Evolutionary conservation across 768 basidiomycete genomes (phyloP).

Genomic region (Pilatotrama ljubarskyi): DNA sequence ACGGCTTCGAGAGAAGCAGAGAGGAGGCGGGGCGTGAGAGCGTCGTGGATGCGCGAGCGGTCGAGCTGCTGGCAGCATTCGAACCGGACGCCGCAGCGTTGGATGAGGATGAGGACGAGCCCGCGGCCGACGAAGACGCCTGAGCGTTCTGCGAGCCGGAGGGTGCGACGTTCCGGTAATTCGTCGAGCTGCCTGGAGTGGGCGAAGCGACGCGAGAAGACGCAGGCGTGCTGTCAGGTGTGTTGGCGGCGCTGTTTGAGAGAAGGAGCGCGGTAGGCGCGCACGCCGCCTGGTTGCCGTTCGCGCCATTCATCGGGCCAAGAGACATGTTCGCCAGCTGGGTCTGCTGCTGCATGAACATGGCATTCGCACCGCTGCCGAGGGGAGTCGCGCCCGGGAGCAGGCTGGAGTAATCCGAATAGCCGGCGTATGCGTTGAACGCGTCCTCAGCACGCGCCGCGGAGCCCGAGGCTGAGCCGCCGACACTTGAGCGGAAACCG

Average conservation of each 20-base stretch:
- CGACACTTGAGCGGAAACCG: slow-evolving; percentile 32
- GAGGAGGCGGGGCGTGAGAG: slow-evolving; percentile 55
- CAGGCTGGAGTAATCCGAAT: slow-evolving; percentile 60
- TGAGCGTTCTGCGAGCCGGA: slow-evolving; percentile 23
- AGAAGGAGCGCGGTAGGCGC: slow-evolving; percentile 70
- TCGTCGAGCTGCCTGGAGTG: slow-evolving; percentile 25
- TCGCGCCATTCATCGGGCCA: slow-evolving; percentile 24
- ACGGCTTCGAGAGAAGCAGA: slow-evolving; percentile 78
- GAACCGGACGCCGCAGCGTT: slow-evolving; percentile 26
- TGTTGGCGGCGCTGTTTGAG: slow-evolving; percentile 43
- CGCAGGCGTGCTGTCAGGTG: slow-evolving; percentile 49
- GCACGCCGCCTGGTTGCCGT: slow-evolving; percentile 41
- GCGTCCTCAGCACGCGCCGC: slow-evolving; percentile 46
- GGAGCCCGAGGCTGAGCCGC: slow-evolving; percentile 30
- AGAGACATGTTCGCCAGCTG: slow-evolving; percentile 46
- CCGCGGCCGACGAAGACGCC: slow-evolving; percentile 27
- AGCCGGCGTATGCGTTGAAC: slow-evolving; percentile 71
- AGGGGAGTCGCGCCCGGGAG: slow-evolving; percentile 48
- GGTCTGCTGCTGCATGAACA: slow-evolving; percentile 33
- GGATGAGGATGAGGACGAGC: slow-evolving; percentile 26
- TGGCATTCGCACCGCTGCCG: slow-evolving; percentile 12
- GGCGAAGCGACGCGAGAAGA: slow-evolving; percentile 45
- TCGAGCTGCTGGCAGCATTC: slow-evolving; percentile 23
- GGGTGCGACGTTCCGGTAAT: slow-evolving; percentile 24
- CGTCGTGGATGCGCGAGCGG: slow-evolving; percentile 44